Evolutionary conservation across 805 yeast genomes (phyloP).

Genomic region (Kodamaea laetipori): DNA sequence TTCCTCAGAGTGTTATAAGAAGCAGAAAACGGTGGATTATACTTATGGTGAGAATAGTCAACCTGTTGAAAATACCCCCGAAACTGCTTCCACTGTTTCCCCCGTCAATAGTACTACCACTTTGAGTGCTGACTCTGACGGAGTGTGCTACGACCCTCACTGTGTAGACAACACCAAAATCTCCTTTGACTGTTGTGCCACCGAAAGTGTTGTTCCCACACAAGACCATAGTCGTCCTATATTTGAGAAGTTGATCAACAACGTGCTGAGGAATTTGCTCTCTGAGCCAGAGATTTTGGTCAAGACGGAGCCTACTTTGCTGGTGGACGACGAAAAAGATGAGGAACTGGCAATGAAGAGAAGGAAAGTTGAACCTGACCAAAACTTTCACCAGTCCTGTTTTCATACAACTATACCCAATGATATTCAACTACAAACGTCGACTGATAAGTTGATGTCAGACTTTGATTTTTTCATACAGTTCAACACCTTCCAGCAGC

Average conservation of each 20-base stretch:
- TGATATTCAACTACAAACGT: constrained; percentile 5
- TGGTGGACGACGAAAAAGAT: constrained; percentile 9
- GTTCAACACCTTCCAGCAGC: constrained; percentile 33
- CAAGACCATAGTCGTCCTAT: constrained; percentile 21
- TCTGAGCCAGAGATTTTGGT: constrained; percentile 12
- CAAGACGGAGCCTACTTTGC: constrained; percentile 11
- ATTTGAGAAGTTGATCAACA: constrained; percentile 42
- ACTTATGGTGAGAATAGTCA: no score
- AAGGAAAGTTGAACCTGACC: constrained; percentile 10
- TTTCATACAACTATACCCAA: constrained; percentile 47
- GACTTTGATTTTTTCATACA: constrained; percentile 43
- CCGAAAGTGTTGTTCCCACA: not conserved
- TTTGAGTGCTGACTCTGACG: constrained; percentile 9
- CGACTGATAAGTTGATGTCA: constrained; percentile 20
- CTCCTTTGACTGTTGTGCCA: constrained; percentile 11
- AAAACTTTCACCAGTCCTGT: constrained; percentile 40
- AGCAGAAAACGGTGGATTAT: not conserved
- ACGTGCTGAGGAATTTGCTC: constrained; percentile 34
- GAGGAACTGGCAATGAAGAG: constrained; percentile 8
- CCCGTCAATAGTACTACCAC: no score
- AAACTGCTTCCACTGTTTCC: no score
- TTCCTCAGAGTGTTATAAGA: no score
- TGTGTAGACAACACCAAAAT: constrained; percentile 10
- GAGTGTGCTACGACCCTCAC: constrained; percentile 13
- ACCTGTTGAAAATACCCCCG: no score